These are phyloP conservation scores for Phytopythium boreale DNA, from an alignment of 352 stramenopile species.

Conservation along the genomic window DNA sequence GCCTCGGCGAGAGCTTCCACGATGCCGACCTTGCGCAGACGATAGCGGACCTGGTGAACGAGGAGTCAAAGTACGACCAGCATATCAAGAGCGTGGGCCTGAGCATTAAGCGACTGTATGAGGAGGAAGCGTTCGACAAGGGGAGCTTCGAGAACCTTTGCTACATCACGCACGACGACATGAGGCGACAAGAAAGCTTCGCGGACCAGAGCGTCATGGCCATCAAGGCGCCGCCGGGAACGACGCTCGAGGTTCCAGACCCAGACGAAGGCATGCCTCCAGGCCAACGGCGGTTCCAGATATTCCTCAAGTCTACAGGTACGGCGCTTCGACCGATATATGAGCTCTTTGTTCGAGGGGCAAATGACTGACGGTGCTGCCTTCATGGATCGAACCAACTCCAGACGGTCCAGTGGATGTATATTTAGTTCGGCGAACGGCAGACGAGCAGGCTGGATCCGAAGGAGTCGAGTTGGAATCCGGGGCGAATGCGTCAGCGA, in stretches of 20 bases:
- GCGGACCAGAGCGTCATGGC: constrained; percentile 91
- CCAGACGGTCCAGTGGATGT: constrained; percentile 87
- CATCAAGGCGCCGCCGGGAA: constrained; percentile 92
- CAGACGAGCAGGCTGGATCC: constrained; percentile 37
- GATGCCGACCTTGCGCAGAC: constrained; percentile 71
- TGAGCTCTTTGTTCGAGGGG: neutral
- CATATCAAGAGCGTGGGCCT: constrained; percentile 82
- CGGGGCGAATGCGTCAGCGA: constrained; percentile 17
- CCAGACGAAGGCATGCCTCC: constrained; percentile 91
- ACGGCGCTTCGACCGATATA: neutral
- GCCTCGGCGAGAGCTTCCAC: constrained; percentile 48
- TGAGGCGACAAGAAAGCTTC: constrained; percentile 81
- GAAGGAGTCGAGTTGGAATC: constrained; percentile 17
- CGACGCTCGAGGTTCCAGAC: constrained; percentile 93
- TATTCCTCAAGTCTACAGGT: constrained; percentile 92
- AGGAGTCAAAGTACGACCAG: constrained; percentile 82
- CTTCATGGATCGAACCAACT: neutral
- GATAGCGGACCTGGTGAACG: constrained; percentile 79
- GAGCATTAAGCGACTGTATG: constrained; percentile 79
- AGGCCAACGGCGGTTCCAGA: constrained; percentile 90
- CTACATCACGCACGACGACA: constrained; percentile 88
- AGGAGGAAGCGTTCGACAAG: constrained; percentile 80
- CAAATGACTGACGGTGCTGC: neutral
- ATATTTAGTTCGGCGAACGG: constrained; percentile 79
- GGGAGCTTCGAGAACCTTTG: constrained; percentile 77